Base-by-base conservation (phyloP, 2,329 filamentous ascomycete species). In the Fusarium keratoplasticum region DNA sequence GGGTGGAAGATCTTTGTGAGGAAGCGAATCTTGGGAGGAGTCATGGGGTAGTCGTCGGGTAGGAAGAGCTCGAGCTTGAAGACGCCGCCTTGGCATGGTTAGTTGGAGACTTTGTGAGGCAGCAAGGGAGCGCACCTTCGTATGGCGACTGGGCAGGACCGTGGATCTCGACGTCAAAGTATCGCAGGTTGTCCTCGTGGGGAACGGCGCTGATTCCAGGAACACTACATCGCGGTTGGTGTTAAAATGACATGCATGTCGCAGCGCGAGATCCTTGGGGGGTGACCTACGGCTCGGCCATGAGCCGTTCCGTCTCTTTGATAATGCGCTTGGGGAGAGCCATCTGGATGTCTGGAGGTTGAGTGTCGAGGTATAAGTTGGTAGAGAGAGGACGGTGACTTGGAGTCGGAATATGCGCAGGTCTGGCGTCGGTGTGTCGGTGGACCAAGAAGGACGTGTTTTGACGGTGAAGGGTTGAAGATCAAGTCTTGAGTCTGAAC, bases 1-100 rank as follows among this genome's bases (percentile, higher is more conserved):
- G 96, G 96, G 83, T 99, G 97, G 85, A 98, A 99, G 83, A 99
- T 98, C 86, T 98, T 98, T 78, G 97, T 99, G 61, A 99, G 88
- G 85, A 99, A 99, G 64, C 96, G 94, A 81, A 99, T 98, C 88
- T 98, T 98, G 54, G 96, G 96, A 63, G 96, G 96, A 36, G 95
- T 98, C 96, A 99, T 99, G 47, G 96, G 96, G 83, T 99, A 99
- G 86, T 99, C 96, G 81, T 99, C 96, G 52, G 97, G 97, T 27
- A 99, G 89, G 84, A 99, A 99, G 22, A 99, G 91, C 84, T 99
- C 96, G 71, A 98, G 93, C 84, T 97, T 96, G 88, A 99, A 99
- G 74, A 98, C 89, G 58, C 97, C 96, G 64, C 89, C 89, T 91
- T 67, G 54, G 31, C 9, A 64, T 18, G 14, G 60, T 74, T 33